Conservation (phyloP, 371 early-diverging fungal species). For the Thermomucor indicae-seudaticae region DNA sequence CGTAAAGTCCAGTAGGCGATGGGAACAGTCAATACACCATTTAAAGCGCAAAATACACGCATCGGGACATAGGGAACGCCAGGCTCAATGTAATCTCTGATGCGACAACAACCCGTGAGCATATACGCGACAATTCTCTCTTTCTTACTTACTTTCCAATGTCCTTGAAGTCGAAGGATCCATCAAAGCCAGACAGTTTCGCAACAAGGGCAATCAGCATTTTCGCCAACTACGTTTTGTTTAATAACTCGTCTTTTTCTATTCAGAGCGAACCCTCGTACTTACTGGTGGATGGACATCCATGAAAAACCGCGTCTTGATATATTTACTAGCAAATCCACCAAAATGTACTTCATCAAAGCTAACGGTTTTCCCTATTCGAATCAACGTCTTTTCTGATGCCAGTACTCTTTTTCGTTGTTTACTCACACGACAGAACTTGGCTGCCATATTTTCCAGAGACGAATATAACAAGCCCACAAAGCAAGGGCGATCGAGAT, state of each 20-base stretch:
- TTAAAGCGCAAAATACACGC: slow-evolving; percentile 35
- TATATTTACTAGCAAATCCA: slow-evolving; percentile 95
- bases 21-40: slow-evolving; percentile 41
- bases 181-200: slow-evolving; percentile 80
- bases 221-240: slow-evolving; percentile 72
- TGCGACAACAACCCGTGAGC: background rate
- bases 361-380: background rate
- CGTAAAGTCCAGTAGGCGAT: slow-evolving; percentile 42
- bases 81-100: slow-evolving; percentile 37
- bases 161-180: slow-evolving; percentile 84
- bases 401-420: no score
- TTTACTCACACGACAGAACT: slow-evolving; percentile 46
- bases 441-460: slow-evolving; percentile 42
- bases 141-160: slow-evolving; percentile 70
- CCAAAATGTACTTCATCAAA: slow-evolving; percentile 92
- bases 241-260: background rate
- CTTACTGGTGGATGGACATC: slow-evolving; percentile 77
- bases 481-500: slow-evolving; percentile 27
- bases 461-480: slow-evolving; percentile 39
- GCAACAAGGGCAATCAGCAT: slow-evolving; percentile 88
- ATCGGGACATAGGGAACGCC: slow-evolving; percentile 42
- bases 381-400: background rate
- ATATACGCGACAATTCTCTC: no score
- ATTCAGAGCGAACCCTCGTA: background rate
- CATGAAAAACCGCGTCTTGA: slow-evolving; percentile 94